Base-by-base conservation (phyloP, 179 eudicot species). In the Amaranthus tricolor region DNA sequence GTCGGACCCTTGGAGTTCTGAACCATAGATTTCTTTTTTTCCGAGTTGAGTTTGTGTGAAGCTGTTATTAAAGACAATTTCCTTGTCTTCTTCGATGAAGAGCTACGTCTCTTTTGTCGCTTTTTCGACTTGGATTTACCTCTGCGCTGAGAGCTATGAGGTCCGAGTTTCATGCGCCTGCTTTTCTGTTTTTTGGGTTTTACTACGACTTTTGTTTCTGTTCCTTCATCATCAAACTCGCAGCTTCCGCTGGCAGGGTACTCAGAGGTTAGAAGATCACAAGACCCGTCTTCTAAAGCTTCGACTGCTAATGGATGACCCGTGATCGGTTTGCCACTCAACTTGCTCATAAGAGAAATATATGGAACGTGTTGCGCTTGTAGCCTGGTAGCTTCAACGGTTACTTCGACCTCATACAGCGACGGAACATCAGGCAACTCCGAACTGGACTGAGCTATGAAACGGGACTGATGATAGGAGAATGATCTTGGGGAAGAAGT, bases 291-390 rank as follows among this genome's bases (percentile, higher is more conserved):
- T 17, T 87, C 91, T 78, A 94, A 69, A 54, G 72, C 84, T 81
- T 90, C 94, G 7, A 92, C 88, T 3, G 88, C 47, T 14, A 92
- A 71, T 4, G 97, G 97, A 69, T 94, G 96, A 77, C 98, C 98
- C 0, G 84, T 83, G 66, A 94, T 76, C 3, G 96, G 87, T 73
- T 77, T 86, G 60, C 94, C 83, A 11, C 79, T 82, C 72, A 84
- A 62, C 78, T 88, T 90, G 87, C 98, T 90, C 92, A 85, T 85
- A n/a, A 92, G 90, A 55, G 96, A 94, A 40, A 88, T 86, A 74
- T 87, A 92, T 13, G 98, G 97, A 61, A 90, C 96, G 19, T 82
- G 93, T 70, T 86, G 94, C 45, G 86, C 81, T 54, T 82, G 83
- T 43, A 79, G 67, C 70, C 81, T 75, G 72, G 89, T 79, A 66